phyloP scores from a whole-genome alignment of 192 early-diverging fungal genomes.

The Rhizophagus sp. region DNA sequence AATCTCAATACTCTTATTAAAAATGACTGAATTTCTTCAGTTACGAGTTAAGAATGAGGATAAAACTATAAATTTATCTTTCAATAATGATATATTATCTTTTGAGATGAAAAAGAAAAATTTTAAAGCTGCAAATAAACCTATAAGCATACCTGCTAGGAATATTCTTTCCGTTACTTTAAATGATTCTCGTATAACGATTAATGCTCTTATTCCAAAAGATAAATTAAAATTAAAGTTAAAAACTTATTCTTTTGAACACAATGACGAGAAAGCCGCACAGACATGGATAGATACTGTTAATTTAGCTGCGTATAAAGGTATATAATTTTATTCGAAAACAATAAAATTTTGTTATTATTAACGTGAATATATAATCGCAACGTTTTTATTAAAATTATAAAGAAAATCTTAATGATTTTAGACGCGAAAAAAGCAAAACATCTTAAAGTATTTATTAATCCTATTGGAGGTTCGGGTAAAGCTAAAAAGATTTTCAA shows the following conservation, averaged over 20 bases:
- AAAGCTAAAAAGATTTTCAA: slow-evolving; percentile 61
- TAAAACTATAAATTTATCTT: background rate
- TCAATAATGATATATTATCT: background rate
- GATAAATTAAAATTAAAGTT: background rate
- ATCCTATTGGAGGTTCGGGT: slow-evolving; percentile 75
- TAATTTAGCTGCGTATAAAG: background rate
- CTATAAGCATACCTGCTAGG: background rate
- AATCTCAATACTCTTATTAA: background rate
- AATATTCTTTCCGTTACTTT: background rate
- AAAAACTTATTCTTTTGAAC: background rate
- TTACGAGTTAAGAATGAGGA: background rate
- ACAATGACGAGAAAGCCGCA: background rate
- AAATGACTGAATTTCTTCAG: background rate
- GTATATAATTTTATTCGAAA: background rate
- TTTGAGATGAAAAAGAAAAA: background rate
- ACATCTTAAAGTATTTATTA: slow-evolving; percentile 63
- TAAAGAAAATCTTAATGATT: background rate
- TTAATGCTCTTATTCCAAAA: background rate
- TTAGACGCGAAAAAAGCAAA: slow-evolving; percentile 26
- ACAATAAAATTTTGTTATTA: background rate
- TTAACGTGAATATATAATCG: background rate
- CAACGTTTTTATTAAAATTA: too few species aligned
- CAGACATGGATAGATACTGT: background rate
- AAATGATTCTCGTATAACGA: background rate
- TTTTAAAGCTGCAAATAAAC: background rate